Evolutionary conservation across 768 basidiomycete species (phyloP).

Genomic region (Pleurotus djamor): DNA sequence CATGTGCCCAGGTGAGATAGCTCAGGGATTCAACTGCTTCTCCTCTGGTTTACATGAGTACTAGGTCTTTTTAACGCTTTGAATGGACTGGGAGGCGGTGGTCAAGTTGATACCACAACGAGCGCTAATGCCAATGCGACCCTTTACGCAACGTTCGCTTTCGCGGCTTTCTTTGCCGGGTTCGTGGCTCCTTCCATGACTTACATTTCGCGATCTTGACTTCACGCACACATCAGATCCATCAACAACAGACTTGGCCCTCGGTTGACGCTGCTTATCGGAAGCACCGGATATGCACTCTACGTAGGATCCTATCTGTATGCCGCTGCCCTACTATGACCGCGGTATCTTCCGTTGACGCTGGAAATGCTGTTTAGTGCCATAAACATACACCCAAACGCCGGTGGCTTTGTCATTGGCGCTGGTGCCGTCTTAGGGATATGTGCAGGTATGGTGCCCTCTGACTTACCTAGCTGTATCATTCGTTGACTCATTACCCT

Average conservation of each 20-base stretch:
- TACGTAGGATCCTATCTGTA: constrained; percentile 75
- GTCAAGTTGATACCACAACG: constrained; percentile 50
- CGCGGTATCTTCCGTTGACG: background rate
- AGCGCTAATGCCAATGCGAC: constrained; percentile 57
- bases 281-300: constrained; percentile 71
- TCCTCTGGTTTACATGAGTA: constrained; percentile 30
- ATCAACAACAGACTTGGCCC: constrained; percentile 80
- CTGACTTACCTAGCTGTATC: background rate
- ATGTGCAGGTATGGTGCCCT: constrained; percentile 43
- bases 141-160: constrained; percentile 55
- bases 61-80: constrained; percentile 62
- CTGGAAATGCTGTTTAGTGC: constrained; percentile 33
- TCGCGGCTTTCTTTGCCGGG: constrained; percentile 71
- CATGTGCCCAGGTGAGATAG: constrained; percentile 52
- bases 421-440: constrained; percentile 75
- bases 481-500: background rate
- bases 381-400: constrained; percentile 65
- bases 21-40: background rate
- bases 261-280: constrained; percentile 67
- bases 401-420: constrained; percentile 62
- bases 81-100: constrained; percentile 62
- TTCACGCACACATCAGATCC: constrained; percentile 39
- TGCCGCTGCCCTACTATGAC: constrained; percentile 17
- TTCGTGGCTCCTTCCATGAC: constrained; percentile 16
- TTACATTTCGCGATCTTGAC: background rate